A percentile compares a stretch with the other conserved stretches of the same genome.
Evolutionary conservation across 495 filamentous ascomycete genomes (phyloP).

Genomic region (Podospora pseudopauciseta): DNA sequence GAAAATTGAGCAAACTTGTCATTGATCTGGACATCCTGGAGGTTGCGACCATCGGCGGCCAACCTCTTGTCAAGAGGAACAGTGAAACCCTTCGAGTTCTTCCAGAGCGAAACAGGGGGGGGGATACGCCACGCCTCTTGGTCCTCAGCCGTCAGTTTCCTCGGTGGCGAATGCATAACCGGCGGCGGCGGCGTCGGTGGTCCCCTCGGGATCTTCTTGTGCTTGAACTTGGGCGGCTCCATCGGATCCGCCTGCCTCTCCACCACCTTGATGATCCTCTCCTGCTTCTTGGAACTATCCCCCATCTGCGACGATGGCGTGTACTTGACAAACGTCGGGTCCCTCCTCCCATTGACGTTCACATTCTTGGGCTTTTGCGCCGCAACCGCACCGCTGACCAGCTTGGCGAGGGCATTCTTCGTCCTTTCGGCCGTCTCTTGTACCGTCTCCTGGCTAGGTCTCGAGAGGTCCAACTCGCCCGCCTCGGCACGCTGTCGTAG

Average conservation of each 20-base stretch:
- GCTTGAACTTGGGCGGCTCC: slow-evolving; percentile 97
- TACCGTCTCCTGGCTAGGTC: slow-evolving; percentile 82
- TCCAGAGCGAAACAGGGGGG: slow-evolving; percentile 95
- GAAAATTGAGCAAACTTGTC: slow-evolving; percentile 98
- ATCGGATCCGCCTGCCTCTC: slow-evolving; percentile 89
- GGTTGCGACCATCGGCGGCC: slow-evolving; percentile 87
- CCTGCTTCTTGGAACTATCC: slow-evolving; percentile 78
- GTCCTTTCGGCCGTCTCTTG: slow-evolving; percentile 80
- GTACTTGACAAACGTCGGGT: slow-evolving; percentile 92
- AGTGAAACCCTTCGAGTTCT: slow-evolving; percentile 98
- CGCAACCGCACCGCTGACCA: slow-evolving; percentile 81
- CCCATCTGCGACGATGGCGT: slow-evolving; percentile 98
- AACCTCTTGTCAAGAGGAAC: slow-evolving; percentile 94
- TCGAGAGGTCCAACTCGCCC: slow-evolving; percentile 85
- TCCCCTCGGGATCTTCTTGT: slow-evolving; percentile 95
- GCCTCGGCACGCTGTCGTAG: slow-evolving; percentile 90
- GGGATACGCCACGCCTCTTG: slow-evolving; percentile 95
- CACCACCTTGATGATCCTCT: slow-evolving; percentile 98
- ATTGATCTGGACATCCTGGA: slow-evolving; percentile 96
- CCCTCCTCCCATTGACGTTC: slow-evolving; percentile 67
- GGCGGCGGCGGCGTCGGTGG: slow-evolving; percentile 91
- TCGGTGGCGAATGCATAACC: slow-evolving; percentile 90
- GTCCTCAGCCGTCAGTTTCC: slow-evolving; percentile 94
- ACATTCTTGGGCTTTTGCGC: slow-evolving; percentile 96
- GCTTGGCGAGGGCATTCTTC: slow-evolving; percentile 70